Percentiles rank a stretch among this genome's conserved stretches.
Conservation (phyloP, 164 flowering plant genomes). For the Aristolochia contorta region DNA sequence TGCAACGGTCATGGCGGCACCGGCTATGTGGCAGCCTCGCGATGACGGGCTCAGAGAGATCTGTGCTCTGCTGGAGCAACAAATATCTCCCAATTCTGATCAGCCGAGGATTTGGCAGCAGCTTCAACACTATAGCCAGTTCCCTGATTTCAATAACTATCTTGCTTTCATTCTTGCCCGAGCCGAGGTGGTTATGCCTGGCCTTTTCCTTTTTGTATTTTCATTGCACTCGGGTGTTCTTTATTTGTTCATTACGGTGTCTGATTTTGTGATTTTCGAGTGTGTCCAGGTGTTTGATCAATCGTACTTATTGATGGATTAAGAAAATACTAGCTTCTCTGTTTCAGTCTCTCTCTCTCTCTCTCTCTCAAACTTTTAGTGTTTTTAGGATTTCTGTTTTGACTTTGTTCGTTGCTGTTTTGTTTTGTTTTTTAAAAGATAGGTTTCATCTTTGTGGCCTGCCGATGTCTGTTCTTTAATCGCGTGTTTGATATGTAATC, state of each 20-base stretch:
- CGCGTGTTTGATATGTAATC: no score
- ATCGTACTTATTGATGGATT: no score
- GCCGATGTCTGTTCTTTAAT: no score
- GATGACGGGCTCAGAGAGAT: constrained; percentile 86
- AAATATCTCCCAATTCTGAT: constrained; percentile 75
- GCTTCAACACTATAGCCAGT: constrained; percentile 78
- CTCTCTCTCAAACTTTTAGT: no score
- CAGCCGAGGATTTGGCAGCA: constrained; percentile 85
- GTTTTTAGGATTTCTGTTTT: no score
- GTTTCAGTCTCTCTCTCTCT: no score
- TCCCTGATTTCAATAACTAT: constrained; percentile 97
- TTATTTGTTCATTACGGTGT: neutral
- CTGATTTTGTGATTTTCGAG: no score
- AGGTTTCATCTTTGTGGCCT: no score
- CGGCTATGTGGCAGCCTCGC: constrained; percentile 61
- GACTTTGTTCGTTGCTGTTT: no score
- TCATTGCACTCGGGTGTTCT: neutral
- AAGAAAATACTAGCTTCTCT: no score
- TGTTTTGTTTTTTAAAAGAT: no score
- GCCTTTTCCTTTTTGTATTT: constrained; percentile 1
- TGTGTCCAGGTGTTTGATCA: no score
- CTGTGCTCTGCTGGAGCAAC: constrained; percentile 76
- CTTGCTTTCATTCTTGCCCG: constrained; percentile 83
- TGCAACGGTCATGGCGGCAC: constrained; percentile 11
- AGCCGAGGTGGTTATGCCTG: constrained; percentile 46